These are phyloP conservation scores for Ganoderma sinense DNA, from an alignment of 1,284 basidiomycete genomes.

Conservation along the genomic window DNA sequence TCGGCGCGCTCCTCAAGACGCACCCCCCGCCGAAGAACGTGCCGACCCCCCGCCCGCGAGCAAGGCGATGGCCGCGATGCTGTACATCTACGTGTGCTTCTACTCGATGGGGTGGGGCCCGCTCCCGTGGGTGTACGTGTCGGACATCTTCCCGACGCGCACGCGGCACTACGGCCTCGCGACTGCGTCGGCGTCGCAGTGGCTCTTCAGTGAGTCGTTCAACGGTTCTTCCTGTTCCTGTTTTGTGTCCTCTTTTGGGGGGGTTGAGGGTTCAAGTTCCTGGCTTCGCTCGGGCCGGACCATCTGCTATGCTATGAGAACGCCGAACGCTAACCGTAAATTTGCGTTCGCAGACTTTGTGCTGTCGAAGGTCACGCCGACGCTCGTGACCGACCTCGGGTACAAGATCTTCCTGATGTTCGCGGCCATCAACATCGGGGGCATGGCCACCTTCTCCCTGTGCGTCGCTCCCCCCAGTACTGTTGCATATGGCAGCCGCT, in stretches of 20 bases:
- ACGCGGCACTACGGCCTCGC: conserved; percentile 83
- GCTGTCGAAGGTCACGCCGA: conserved; percentile 75
- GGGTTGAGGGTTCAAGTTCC: not conserved
- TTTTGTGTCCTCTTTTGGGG: conserved; percentile 24
- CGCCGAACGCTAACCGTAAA: not conserved
- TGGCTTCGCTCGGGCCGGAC: not conserved
- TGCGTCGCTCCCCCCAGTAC: conserved; percentile 26
- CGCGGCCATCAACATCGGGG: conserved; percentile 62
- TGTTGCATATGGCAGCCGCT: not conserved
- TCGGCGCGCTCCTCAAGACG: conserved; percentile 80
- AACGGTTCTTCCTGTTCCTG: conserved; percentile 53
- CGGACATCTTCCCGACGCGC: conserved; percentile 86
- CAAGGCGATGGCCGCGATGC: conserved; percentile 77
- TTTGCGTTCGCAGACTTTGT: conserved; percentile 67
- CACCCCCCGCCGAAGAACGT: conserved; percentile 64
- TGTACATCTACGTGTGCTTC: conserved; percentile 81
- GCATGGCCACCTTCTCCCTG: conserved; percentile 44
- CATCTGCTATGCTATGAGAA: too few relatives aligned
- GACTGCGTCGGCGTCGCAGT: conserved; percentile 75
- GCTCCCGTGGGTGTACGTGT: conserved; percentile 68
- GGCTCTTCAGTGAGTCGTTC: conserved; percentile 73
- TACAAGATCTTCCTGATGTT: conserved; percentile 79
- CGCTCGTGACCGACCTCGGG: conserved; percentile 64
- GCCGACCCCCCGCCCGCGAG: conserved; percentile 54
- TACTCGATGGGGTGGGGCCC: conserved; percentile 66